phyloP scores from a whole-genome alignment of 345 rosid species.

The Gossypium ekmanianum region DNA sequence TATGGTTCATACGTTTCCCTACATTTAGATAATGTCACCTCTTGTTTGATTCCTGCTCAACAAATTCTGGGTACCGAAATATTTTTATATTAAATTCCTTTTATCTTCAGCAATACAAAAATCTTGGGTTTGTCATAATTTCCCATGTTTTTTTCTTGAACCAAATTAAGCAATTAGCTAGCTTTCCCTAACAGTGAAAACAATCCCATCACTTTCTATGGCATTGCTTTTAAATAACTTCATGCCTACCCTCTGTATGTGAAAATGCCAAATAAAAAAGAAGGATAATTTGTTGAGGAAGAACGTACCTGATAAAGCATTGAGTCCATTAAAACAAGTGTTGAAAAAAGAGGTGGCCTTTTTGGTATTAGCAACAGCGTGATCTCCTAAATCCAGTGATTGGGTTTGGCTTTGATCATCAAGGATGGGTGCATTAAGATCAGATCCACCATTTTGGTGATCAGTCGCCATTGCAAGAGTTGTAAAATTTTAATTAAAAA shows the following conservation, averaged over 20 bases:
- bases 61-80: neutral
- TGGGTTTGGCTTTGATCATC: constrained; percentile 15
- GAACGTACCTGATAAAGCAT: constrained; percentile 60
- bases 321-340: constrained; percentile 60
- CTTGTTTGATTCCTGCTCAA: neutral
- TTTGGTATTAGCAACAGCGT: neutral
- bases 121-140: neutral
- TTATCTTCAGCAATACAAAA: neutral
- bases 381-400: constrained; percentile 26
- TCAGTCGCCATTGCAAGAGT: neutral
- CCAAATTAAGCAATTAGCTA: neutral
- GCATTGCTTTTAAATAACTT: too few species aligned
- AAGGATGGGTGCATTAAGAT: constrained; percentile 24
- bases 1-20: neutral
- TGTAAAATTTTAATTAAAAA: neutral
- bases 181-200: too few species aligned
- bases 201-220: too few species aligned
- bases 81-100: neutral
- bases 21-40: neutral
- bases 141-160: neutral
- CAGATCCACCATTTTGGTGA: neutral
- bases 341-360: constrained; percentile 44
- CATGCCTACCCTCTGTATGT: too few species aligned
- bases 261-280: too few species aligned
- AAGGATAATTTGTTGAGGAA: neutral